Evolutionary conservation across 169 alveolate species (phyloP).

Genomic region (Plasmodium coatneyi): DNA sequence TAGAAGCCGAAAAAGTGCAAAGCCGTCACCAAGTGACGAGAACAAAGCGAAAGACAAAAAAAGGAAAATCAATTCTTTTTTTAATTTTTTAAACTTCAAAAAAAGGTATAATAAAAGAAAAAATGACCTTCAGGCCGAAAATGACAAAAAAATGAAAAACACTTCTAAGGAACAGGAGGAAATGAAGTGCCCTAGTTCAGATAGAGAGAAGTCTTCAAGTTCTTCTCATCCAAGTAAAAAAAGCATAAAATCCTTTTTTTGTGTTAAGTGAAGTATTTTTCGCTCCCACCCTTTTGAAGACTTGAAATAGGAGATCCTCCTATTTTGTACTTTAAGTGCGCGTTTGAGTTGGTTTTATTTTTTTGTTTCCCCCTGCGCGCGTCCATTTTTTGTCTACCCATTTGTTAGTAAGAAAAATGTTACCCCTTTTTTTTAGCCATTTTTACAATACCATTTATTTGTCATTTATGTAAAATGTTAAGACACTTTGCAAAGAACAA

Average conservation of each 20-base stretch:
- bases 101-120: slow-evolving; percentile 33
- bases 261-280: slow-evolving; percentile 21
- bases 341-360: not conserved
- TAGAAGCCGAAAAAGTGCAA: not conserved
- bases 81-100: slow-evolving; percentile 20
- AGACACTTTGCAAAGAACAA: slow-evolving; percentile 34
- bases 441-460: not conserved
- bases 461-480: not conserved
- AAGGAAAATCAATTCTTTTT: slow-evolving; percentile 24
- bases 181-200: not conserved
- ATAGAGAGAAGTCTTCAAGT: not conserved
- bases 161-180: slow-evolving; percentile 7
- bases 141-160: not conserved
- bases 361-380: not conserved
- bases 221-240: not conserved
- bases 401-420: not conserved
- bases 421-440: slow-evolving; percentile 3
- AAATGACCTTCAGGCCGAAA: not conserved
- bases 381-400: not conserved
- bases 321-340: slow-evolving; percentile 5
- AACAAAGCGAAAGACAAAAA: not conserved
- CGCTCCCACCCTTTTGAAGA: not conserved
- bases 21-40: slow-evolving; percentile 3
- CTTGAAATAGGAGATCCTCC: not conserved
- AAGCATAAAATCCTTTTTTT: slow-evolving; percentile 14